Evolutionary conservation across 2,329 filamentous ascomycete genomes (phyloP), one percentile per base, ranked within the genome.

Genomic region (Verticillium longisporum): DNA sequence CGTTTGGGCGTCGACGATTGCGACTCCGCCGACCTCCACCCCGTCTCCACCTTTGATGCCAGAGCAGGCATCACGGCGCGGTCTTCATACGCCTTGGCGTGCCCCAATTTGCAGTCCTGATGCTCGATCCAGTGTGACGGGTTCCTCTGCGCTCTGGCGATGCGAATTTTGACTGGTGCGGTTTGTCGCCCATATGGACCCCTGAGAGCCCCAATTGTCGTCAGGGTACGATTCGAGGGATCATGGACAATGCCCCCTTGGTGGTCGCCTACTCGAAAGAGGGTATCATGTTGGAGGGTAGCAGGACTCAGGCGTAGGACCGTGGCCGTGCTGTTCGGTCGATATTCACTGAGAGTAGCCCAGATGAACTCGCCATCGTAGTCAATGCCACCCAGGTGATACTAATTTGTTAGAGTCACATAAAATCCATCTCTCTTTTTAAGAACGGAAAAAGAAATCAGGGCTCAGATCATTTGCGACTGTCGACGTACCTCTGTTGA

Each of bases 81-180:
- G n/a, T 62, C 66, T n/a, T 64, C 64, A 56, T 77, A 77, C 6
- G 69, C 62, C 10, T 66, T 62, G 14, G 74, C 72, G 64, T 73
- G 74, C 4, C 79, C 80, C 0, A 76, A 81, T 65, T 82, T 82
- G 70, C 79, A 82, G 71, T 82, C 80, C 67, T 82, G 79, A 65
- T 81, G 81, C 62, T 81, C 80, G 60, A 78, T 67, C 66, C 74
- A 81, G 65, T 78, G 73, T 38, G 70, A 75, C 0, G 77, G 78
- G 57, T 81, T 80, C 68, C 64, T 14, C 65, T 63, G 6, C 56
- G 61, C 32, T 63, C 50, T 1, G 72, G 72, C 2, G 60, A 36
- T 1, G 67, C 68, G 58, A 73, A 71, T 6, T 60, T 61, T 15
- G 60, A 63, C 18, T 1, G 64, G 14, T 6, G 11, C 2, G 6